A percentile compares a stretch with the other conserved stretches of the same genome.
Conservation (phyloP, 306 rosid species). For the Cicer arietinum region DNA sequence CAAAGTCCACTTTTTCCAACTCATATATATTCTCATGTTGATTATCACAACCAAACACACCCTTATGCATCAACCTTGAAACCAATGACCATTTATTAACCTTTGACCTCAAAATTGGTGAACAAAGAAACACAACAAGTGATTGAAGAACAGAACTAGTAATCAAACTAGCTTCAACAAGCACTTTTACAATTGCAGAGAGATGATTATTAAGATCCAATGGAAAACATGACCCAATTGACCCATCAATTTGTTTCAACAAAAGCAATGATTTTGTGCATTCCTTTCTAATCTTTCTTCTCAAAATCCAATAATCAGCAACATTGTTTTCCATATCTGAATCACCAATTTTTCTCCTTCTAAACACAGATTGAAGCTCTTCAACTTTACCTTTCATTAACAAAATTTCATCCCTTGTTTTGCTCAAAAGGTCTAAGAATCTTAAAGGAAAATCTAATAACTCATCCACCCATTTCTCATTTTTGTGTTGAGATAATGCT, state of each 20-base stretch:
- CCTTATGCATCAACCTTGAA: slow-evolving; percentile 66
- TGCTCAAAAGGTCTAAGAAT: slow-evolving; percentile 64
- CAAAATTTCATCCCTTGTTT: slow-evolving; percentile 57
- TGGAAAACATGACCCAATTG: slow-evolving; percentile 27
- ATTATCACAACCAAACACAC: slow-evolving; percentile 40
- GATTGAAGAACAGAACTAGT: slow-evolving; percentile 58
- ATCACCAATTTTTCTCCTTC: slow-evolving; percentile 63
- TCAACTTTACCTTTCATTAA: slow-evolving; percentile 54
- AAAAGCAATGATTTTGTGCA: slow-evolving; percentile 51
- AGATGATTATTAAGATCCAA: slow-evolving; percentile 56
- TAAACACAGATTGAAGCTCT: slow-evolving; percentile 64
- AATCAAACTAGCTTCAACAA: slow-evolving; percentile 63
- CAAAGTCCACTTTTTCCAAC: slow-evolving; percentile 66
- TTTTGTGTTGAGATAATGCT: slow-evolving; percentile 56
- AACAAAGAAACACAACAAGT: slow-evolving; percentile 58
- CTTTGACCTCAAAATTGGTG: slow-evolving; percentile 61
- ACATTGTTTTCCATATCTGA: slow-evolving; percentile 46
- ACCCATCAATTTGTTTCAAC: slow-evolving; percentile 57
- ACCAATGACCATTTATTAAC: slow-evolving; percentile 72
- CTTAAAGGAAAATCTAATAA: slow-evolving; percentile 60
- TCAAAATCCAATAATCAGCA: slow-evolving; percentile 45
- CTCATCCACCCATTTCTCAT: slow-evolving; percentile 68
- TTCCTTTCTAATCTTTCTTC: slow-evolving; percentile 63
- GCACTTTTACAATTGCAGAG: slow-evolving; percentile 58
- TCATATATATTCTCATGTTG: slow-evolving; percentile 52